Conservation (phyloP, 148 eudicot genomes). For the Rhododendron griersonianum region DNA sequence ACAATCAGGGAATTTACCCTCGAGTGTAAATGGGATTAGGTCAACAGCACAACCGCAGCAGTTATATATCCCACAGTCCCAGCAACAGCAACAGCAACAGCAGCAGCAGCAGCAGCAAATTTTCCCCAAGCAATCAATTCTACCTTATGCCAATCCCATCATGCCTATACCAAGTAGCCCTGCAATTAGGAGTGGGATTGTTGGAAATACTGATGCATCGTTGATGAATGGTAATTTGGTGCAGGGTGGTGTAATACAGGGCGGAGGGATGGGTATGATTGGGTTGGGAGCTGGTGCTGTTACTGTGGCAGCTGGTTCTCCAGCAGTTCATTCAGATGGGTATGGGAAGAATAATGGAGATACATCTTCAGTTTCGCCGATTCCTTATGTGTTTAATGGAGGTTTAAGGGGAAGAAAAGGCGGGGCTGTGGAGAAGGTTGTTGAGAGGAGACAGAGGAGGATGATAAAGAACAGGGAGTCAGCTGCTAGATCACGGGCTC, state of each 20-base stretch:
- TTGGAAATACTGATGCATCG: constrained; percentile 38
- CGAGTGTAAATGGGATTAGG: constrained; percentile 60
- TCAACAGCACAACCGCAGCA: constrained; percentile 34
- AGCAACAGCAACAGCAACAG: constrained; percentile 31
- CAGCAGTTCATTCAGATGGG: constrained; percentile 76
- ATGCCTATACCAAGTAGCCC: constrained; percentile 45
- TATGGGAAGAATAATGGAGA: constrained; percentile 76
- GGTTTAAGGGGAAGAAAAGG: constrained; percentile 60
- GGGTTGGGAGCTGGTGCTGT: constrained; percentile 52
- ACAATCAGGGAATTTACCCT: constrained; percentile 49
- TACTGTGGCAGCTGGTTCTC: constrained; percentile 60
- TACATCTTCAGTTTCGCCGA: constrained; percentile 69
- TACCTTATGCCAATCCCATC: constrained; percentile 44
- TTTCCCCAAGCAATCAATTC: constrained; percentile 61
- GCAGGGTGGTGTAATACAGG: constrained; percentile 34
- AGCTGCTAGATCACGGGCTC: constrained; percentile 94
- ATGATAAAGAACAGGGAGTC: constrained; percentile 96
- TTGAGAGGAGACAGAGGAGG: constrained; percentile 90
- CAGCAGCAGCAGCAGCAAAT: constrained; percentile 43
- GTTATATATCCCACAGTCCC: constrained; percentile 23
- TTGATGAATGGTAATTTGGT: constrained; percentile 42
- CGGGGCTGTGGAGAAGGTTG: constrained; percentile 67
- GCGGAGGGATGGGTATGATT: constrained; percentile 58
- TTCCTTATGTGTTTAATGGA: constrained; percentile 73
- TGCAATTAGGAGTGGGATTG: constrained; percentile 49